Conservation (phyloP, 306 rosid species). For the Trifolium repens region DNA sequence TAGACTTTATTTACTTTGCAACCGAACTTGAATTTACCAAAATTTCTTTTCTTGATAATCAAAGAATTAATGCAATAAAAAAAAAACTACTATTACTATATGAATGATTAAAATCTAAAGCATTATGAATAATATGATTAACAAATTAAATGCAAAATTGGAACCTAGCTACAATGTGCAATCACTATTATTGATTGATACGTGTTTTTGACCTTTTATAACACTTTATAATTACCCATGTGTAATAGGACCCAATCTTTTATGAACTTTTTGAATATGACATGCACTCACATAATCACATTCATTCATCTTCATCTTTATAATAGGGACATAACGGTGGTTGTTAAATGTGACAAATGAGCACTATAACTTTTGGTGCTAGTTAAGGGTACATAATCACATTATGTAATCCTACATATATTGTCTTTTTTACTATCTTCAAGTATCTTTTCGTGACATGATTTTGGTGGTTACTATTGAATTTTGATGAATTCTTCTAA, state of each 20-base stretch:
- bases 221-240: slow-evolving; percentile 22
- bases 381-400: slow-evolving; percentile 17
- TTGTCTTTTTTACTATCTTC: slow-evolving; percentile 7
- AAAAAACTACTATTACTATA: too few species aligned
- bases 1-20: too few species aligned
- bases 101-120: too few species aligned
- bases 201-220: slow-evolving; percentile 12
- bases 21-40: too few species aligned
- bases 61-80: too few species aligned
- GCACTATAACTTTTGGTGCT: slow-evolving; percentile 39
- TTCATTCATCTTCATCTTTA: background rate
- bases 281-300: slow-evolving; percentile 26
- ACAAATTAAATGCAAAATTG: slow-evolving; percentile 31
- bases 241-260: slow-evolving; percentile 22
- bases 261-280: slow-evolving; percentile 46
- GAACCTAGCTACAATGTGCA: slow-evolving; percentile 5
- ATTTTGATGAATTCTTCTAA: background rate
- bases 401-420: background rate
- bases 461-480: slow-evolving; percentile 1
- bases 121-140: slow-evolving; percentile 14
- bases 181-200: slow-evolving; percentile 35
- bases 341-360: slow-evolving; percentile 47
- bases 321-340: slow-evolving; percentile 42
- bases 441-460: background rate
- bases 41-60: too few species aligned